Conservation (phyloP, 768 basidiomycete species). For the Trametes gibbosa region DNA sequence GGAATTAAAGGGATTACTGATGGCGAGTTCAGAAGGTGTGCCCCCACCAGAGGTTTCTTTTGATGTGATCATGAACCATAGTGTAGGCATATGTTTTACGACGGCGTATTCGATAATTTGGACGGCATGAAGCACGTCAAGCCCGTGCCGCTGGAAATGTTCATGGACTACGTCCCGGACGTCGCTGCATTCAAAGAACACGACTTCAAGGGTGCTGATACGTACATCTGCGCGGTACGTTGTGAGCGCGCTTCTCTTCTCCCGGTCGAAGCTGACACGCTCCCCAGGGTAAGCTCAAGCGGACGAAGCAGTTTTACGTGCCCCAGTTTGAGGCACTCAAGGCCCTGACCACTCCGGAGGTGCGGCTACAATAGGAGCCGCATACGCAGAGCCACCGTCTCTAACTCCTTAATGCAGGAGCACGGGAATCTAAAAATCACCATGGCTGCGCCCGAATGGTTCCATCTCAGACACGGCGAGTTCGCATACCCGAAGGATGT, state of each 20-base stretch:
- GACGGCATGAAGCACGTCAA: slow-evolving; percentile 55
- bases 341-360: slow-evolving; percentile 52
- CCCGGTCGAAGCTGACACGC: not conserved
- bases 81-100: slow-evolving; percentile 52
- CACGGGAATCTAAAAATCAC: slow-evolving; percentile 69
- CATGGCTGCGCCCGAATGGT: slow-evolving; percentile 70
- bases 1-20: slow-evolving; percentile 64
- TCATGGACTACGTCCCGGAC: slow-evolving; percentile 35
- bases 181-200: slow-evolving; percentile 32
- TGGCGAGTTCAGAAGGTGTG: slow-evolving; percentile 46
- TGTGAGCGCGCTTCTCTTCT: not conserved
- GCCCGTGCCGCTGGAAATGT: slow-evolving; percentile 25
- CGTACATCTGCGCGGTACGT: slow-evolving; percentile 30
- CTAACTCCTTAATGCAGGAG: slow-evolving; percentile 39
- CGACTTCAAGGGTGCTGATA: slow-evolving; percentile 32
- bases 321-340: slow-evolving; percentile 64
- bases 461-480: slow-evolving; percentile 63
- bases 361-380: slow-evolving; percentile 25
- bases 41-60: not conserved
- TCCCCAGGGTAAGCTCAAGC: slow-evolving; percentile 60
- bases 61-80: not conserved
- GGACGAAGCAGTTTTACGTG: slow-evolving; percentile 59
- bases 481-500: slow-evolving; percentile 58
- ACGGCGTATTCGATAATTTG: slow-evolving; percentile 65
- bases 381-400: not conserved